Evolutionary conservation across 1,284 basidiomycete species (phyloP).

Genomic region (Cutaneotrichosporon arboriforme): DNA sequence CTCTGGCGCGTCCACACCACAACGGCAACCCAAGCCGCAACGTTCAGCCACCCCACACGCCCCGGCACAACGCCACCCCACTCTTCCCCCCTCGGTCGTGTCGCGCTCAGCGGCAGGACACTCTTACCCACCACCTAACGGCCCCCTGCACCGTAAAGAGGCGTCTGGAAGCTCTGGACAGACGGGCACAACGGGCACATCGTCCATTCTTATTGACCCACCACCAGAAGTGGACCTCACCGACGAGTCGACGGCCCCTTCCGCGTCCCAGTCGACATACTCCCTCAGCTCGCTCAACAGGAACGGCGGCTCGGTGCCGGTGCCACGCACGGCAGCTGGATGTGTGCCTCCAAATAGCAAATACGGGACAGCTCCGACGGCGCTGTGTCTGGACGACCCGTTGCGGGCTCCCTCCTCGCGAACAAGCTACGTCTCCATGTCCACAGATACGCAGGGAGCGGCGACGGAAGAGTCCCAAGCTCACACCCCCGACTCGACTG

Average conservation of each 20-base stretch:
- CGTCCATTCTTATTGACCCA: not conserved
- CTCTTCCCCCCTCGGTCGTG: not conserved
- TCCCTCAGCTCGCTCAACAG: not conserved
- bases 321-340: not conserved
- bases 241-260: not conserved
- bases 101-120: not conserved
- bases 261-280: not conserved
- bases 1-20: not conserved
- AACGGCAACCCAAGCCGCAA: not conserved
- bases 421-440: too few species aligned
- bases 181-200: not conserved
- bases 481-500: slow-evolving; percentile 4
- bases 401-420: not conserved
- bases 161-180: not conserved
- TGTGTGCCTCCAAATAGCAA: not conserved
- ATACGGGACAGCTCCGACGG: not conserved
- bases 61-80: not conserved
- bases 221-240: not conserved
- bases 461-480: not conserved
- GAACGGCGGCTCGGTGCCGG: not conserved
- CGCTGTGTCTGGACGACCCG: not conserved
- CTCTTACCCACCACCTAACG: not conserved
- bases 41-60: not conserved
- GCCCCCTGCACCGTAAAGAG: not conserved
- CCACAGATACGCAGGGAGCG: too few species aligned